Evolutionary conservation across 805 yeast genomes (phyloP).

Genomic region (Candida awuae): DNA sequence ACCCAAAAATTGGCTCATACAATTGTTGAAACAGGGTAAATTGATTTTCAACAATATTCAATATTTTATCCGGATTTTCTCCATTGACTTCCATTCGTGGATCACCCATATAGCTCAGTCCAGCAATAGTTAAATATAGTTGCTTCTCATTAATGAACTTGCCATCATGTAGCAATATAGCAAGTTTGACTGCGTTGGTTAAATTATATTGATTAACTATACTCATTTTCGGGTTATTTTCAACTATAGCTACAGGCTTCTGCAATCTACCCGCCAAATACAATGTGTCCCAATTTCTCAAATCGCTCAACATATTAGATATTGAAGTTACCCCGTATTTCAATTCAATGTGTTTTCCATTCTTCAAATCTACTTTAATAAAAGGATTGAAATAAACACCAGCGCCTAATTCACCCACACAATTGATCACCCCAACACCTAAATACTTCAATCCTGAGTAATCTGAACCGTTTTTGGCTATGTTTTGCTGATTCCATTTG

Average conservation of each 20-base stretch:
- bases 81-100: conserved; percentile 79
- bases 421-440: conserved; percentile 51
- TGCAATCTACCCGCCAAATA: conserved; percentile 91
- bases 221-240: conserved; percentile 54
- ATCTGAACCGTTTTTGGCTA: conserved; percentile 60
- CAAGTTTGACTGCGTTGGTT: conserved; percentile 66
- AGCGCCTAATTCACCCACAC: conserved; percentile 65
- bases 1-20: conserved; percentile 57
- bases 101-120: conserved; percentile 83
- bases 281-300: conserved; percentile 76
- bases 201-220: conserved; percentile 71
- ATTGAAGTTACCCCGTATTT: conserved; percentile 84
- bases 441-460: conserved; percentile 60
- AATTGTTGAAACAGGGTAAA: conserved; percentile 56
- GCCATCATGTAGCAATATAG: conserved; percentile 45
- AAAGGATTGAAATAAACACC: conserved; percentile 94
- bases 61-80: conserved; percentile 84
- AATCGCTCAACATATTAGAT: conserved; percentile 53
- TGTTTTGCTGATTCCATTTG: conserved; percentile 71
- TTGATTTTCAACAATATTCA: conserved; percentile 79
- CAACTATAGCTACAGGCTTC: conserved; percentile 77
- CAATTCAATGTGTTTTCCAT: conserved; percentile 28
- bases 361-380: conserved; percentile 33
- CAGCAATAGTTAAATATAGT: conserved; percentile 69
- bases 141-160: conserved; percentile 31